Base-by-base conservation (phyloP, 176 grass and related monocot genomes). In the Bothriochloa decipiens region DNA sequence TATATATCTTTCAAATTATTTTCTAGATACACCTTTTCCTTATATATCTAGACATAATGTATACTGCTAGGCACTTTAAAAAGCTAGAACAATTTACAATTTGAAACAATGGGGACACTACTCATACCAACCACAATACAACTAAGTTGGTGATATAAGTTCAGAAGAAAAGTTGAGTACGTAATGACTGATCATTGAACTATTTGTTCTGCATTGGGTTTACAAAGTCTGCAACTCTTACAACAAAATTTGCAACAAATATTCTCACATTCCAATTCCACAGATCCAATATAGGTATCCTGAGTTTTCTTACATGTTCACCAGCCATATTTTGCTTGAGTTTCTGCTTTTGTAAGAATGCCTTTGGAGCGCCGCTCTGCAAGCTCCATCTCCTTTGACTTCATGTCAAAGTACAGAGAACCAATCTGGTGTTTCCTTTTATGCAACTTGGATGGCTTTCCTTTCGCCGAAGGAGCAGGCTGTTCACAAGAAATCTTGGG, bases 391-490 rank as follows among this genome's bases (percentile, higher is more conserved):
- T 99, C 96, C 65, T 96, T 99, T 79, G 89, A 82, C 74, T 41
- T 94, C 96, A 99, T 95, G 78, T 99, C 96, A 69, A 58, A 90
- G 68, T 62, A 94, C 39, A 99, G 76, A 17, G 91, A 87, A 60
- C 96, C 93, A 26, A 99, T 99, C 80, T 99, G 96, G 85, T 99
- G 96, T 81, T 96, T 99, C 85, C 93, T 92, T 76, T 99, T 99
- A 22, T 94, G 93, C 72, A 99, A 60, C 77, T 99, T 99, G 2
- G 96, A 86, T 61, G 96, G 91, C 32, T 96, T 99, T 78, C 86
- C 96, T 52, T 99, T 99, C 26, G 47, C 62, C 6, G 93, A 99
- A 64, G 93, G 80, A 40, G 86, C 87, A 1, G 93, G 77, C 93
- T 99, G 87, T 62, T 50, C 43, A 16, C 15, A 83, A 77, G 33